phyloP scores from a whole-genome alignment of 371 early-diverging fungal genomes.

The Fennellomyces sp. region DNA sequence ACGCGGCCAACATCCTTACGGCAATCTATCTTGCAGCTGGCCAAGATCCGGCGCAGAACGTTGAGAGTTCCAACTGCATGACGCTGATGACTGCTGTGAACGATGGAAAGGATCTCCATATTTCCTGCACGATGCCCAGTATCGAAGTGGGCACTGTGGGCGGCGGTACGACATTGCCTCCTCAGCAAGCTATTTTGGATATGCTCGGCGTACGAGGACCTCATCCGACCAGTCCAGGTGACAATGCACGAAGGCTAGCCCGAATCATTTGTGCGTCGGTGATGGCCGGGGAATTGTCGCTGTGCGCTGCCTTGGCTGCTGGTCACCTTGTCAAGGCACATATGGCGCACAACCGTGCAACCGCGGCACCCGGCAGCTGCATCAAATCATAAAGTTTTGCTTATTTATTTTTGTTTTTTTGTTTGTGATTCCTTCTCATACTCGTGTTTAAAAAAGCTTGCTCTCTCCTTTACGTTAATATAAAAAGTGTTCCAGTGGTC shows the following conservation, averaged over 20 bases:
- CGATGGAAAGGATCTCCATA: slow-evolving; percentile 77
- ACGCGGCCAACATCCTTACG: slow-evolving; percentile 94
- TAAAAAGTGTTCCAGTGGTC: too few species aligned
- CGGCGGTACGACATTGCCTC: slow-evolving; percentile 89
- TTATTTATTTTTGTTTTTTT: background rate
- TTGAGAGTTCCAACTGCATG: slow-evolving; percentile 93
- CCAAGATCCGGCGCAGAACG: slow-evolving; percentile 97
- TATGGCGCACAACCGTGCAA: slow-evolving; percentile 81
- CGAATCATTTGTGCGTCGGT: slow-evolving; percentile 90
- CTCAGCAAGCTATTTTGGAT: slow-evolving; percentile 87
- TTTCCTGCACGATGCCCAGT: slow-evolving; percentile 94
- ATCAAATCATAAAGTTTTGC: slow-evolving; percentile 32
- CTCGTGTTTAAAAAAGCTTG: background rate
- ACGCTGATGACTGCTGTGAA: slow-evolving; percentile 92
- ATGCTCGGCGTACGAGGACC: slow-evolving; percentile 89
- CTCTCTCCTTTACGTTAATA: too few species aligned
- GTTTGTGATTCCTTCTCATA: too few species aligned
- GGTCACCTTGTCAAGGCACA: slow-evolving; percentile 85
- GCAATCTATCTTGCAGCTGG: slow-evolving; percentile 94
- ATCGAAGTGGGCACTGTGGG: slow-evolving; percentile 96
- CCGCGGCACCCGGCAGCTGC: slow-evolving; percentile 17
- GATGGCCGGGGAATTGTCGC: slow-evolving; percentile 94
- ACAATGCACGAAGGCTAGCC: slow-evolving; percentile 86
- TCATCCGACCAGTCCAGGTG: slow-evolving; percentile 81
- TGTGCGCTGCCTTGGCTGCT: slow-evolving; percentile 85